These are phyloP conservation scores for Paraconiothyrium brasiliense DNA, from an alignment of 2,329 filamentous ascomycete genomes.

Conservation along the genomic window DNA sequence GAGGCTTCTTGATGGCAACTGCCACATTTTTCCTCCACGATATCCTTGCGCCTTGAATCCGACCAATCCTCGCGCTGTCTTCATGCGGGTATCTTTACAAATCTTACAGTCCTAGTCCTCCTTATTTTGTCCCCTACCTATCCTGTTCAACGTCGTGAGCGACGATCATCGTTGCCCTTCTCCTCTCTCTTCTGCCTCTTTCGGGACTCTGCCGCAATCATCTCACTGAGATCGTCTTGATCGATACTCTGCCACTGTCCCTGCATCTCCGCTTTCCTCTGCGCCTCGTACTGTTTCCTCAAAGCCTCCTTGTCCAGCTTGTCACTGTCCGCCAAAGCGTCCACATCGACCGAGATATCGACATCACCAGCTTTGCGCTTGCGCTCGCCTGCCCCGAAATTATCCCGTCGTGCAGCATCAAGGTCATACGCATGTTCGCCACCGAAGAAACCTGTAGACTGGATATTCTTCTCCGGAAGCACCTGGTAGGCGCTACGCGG, in stretches of 20 bases:
- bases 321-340: slow-evolving; percentile 77
- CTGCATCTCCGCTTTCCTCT: slow-evolving; percentile 68
- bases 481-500: slow-evolving; percentile 88
- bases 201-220: slow-evolving; percentile 92
- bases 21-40: background rate
- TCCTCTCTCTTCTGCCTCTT: slow-evolving; percentile 91
- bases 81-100: slow-evolving; percentile 28
- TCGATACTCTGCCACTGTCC: slow-evolving; percentile 76
- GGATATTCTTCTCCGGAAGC: slow-evolving; percentile 85
- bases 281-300: slow-evolving; percentile 78
- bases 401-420: slow-evolving; percentile 61
- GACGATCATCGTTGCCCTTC: slow-evolving; percentile 64
- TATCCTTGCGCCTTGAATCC: slow-evolving; percentile 8
- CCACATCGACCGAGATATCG: slow-evolving; percentile 89
- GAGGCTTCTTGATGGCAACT: slow-evolving; percentile 6
- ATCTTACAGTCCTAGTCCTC: slow-evolving; percentile 13
- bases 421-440: slow-evolving; percentile 94
- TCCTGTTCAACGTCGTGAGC: slow-evolving; percentile 62
- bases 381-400: slow-evolving; percentile 80
- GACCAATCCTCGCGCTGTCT: slow-evolving; percentile 2
- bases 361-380: slow-evolving; percentile 94
- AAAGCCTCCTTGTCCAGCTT: slow-evolving; percentile 87
- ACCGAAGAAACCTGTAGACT: slow-evolving; percentile 93
- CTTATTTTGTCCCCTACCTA: slow-evolving; percentile 8
- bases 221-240: slow-evolving; percentile 91